Evolutionary conservation across 2,329 filamentous ascomycete genomes (phyloP).

Genomic region (Diaporthe batatas): DNA sequence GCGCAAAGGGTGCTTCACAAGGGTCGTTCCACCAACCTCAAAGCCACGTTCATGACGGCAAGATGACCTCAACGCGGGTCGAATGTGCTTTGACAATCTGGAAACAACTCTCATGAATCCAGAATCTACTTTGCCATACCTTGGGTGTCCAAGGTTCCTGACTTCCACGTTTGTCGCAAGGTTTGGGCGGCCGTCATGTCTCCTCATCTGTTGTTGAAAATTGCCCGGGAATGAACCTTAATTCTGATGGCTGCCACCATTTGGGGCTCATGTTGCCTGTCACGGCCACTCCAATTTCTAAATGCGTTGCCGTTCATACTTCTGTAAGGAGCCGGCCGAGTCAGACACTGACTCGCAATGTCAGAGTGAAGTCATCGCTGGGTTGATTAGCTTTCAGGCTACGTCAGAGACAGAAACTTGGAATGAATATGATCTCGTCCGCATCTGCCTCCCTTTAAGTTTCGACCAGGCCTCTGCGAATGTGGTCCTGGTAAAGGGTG

Average conservation of each 20-base stretch:
- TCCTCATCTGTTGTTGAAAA: conserved; percentile 1
- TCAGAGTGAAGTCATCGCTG: conserved; percentile 12
- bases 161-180: not conserved
- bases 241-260: not conserved
- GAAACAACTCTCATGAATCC: conserved; percentile 1
- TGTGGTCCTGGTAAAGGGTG: not conserved
- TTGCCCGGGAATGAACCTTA: conserved; percentile 16
- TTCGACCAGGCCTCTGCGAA: not conserved
- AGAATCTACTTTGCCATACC: conserved; percentile 15
- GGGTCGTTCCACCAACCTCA: not conserved
- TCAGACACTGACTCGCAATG: conserved; percentile 24
- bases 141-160: not conserved
- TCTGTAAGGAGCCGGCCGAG: not conserved
- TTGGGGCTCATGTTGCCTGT: not conserved
- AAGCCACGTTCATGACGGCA: not conserved
- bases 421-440: conserved; percentile 18
- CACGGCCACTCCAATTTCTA: not conserved
- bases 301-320: not conserved
- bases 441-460: conserved; percentile 13
- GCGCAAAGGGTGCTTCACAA: not conserved
- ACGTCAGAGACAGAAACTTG: conserved; percentile 23
- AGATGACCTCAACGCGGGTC: not conserved
- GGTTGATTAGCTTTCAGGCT: conserved; percentile 3
- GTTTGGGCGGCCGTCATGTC: conserved; percentile 11
- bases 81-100: conserved; percentile 13